Evolutionary conservation across 2,329 filamentous ascomycete genomes (phyloP).

Genomic region (Beauveria bassiana): DNA sequence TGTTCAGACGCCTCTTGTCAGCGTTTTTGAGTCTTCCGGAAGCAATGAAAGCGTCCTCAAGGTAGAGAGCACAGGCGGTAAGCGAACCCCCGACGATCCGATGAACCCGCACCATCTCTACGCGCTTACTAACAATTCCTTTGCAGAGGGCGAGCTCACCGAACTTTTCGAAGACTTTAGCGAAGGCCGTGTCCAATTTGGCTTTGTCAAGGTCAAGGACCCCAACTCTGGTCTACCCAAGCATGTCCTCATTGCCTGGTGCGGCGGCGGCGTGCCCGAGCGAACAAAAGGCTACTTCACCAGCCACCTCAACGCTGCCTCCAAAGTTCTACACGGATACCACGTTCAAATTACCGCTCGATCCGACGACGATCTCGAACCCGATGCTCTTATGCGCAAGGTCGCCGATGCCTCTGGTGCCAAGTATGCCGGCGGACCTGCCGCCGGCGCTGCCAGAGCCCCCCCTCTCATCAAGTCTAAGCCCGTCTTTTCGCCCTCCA

Average conservation of each 20-base stretch:
- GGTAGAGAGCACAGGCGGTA: constrained; percentile 85
- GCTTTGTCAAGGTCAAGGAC: constrained; percentile 93
- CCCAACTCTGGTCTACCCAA: constrained; percentile 86
- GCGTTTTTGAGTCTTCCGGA: constrained; percentile 80
- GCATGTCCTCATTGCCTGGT: constrained; percentile 91
- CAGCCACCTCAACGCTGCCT: constrained; percentile 81
- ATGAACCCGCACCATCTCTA: neutral
- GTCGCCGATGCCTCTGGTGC: constrained; percentile 89
- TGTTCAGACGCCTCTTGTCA: constrained; percentile 84
- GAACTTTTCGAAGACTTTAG: constrained; percentile 94
- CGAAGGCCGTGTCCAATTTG: constrained; percentile 94
- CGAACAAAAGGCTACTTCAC: constrained; percentile 98
- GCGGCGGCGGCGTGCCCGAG: constrained; percentile 95
- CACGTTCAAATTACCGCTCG: constrained; percentile 96
- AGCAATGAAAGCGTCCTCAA: constrained; percentile 92
- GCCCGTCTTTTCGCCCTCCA: constrained; percentile 81
- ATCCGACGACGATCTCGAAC: constrained; percentile 79
- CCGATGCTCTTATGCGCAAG: constrained; percentile 84
- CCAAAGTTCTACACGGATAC: constrained; percentile 91
- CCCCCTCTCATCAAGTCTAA: constrained; percentile 74
- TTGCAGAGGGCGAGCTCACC: constrained; percentile 75
- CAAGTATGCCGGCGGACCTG: constrained; percentile 74
- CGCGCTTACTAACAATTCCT: constrained; percentile 15
- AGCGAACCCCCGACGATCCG: constrained; percentile 16
- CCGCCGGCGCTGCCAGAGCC: constrained; percentile 42